Evolutionary conservation across 192 early-diverging fungal species (phyloP).

Genomic region (Borealophlyctis nickersoniae): DNA sequence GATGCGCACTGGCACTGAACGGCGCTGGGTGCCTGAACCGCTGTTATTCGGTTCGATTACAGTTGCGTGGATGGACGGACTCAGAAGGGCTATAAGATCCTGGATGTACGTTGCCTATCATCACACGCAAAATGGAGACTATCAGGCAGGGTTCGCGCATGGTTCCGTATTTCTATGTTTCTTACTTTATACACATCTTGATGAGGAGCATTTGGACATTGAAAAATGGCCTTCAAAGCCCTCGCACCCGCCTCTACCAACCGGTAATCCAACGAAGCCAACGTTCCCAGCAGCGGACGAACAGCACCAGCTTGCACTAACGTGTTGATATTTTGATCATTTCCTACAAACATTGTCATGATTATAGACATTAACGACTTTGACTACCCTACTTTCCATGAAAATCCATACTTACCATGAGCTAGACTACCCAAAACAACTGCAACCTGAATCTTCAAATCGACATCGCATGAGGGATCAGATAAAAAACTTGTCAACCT

Average conservation of each 20-base stretch:
- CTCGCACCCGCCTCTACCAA: constrained; percentile 66
- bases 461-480: constrained; percentile 15
- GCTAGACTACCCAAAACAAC: constrained; percentile 69
- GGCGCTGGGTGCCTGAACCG: too few species aligned
- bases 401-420: constrained; percentile 38
- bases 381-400: not conserved
- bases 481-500: constrained; percentile 58
- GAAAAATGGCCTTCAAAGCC: constrained; percentile 66
- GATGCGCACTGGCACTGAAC: constrained; percentile 37
- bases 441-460: constrained; percentile 53
- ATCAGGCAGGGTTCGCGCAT: not conserved
- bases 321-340: constrained; percentile 57
- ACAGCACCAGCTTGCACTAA: constrained; percentile 58
- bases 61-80: not conserved
- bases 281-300: constrained; percentile 48
- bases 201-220: constrained; percentile 44
- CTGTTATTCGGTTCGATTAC: too few species aligned
- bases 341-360: constrained; percentile 28
- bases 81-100: constrained; percentile 18
- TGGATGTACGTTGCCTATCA: constrained; percentile 14
- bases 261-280: constrained; percentile 33
- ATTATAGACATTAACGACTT: not conserved
- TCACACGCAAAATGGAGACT: not conserved
- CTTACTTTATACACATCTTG: constrained; percentile 19
- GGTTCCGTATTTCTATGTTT: too few species aligned